Evolutionary conservation across 2,329 filamentous ascomycete genomes (phyloP).

Genomic region (Magnaporthales sp.): DNA sequence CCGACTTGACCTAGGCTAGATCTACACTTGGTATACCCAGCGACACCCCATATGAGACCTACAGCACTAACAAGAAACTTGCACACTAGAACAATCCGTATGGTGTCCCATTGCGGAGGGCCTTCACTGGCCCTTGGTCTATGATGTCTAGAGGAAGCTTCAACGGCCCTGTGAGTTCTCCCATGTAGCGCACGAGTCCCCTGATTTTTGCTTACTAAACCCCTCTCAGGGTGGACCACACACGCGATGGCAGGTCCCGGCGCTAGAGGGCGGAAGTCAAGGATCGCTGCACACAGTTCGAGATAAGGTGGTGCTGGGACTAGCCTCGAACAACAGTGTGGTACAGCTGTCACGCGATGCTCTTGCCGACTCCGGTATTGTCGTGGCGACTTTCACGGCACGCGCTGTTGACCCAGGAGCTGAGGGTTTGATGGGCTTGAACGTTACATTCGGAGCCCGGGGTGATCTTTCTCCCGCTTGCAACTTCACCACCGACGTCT

Average conservation of each 20-base stretch:
- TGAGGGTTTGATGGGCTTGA: constrained; percentile 34
- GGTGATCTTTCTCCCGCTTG: constrained; percentile 35
- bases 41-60: neutral
- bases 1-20: neutral
- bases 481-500: constrained; percentile 27
- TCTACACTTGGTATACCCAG: neutral
- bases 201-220: neutral
- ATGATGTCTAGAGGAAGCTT: constrained; percentile 44
- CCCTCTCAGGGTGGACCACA: constrained; percentile 35
- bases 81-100: constrained; percentile 41
- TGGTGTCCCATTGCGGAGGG: constrained; percentile 31
- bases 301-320: constrained; percentile 42
- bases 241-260: constrained; percentile 41
- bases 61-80: neutral
- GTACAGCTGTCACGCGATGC: constrained; percentile 33
- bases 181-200: neutral
- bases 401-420: constrained; percentile 32
- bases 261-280: constrained; percentile 36
- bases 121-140: constrained; percentile 41
- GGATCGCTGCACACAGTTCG: constrained; percentile 44
- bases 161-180: constrained; percentile 31
- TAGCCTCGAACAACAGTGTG: constrained; percentile 32
- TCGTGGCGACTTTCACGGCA: constrained; percentile 37
- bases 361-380: constrained; percentile 31
- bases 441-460: constrained; percentile 30